phyloP scores from a whole-genome alignment of 1,139 yeast species.

The Pichia cactophila region DNA sequence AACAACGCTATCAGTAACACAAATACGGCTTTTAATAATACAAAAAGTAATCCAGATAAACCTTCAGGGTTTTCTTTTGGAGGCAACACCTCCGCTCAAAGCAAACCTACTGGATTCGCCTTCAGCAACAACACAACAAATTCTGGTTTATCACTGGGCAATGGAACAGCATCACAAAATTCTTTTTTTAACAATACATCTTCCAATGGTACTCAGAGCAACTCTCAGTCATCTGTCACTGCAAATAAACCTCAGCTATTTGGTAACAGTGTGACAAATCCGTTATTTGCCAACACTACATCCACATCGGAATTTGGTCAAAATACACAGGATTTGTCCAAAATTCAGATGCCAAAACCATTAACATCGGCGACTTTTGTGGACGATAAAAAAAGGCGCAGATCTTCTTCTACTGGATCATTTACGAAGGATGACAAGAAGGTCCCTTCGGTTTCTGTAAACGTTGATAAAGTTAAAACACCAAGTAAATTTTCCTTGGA shows the following conservation, averaged over 20 bases:
- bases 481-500: conserved; percentile 20
- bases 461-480: conserved; percentile 20
- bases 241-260: conserved; percentile 23
- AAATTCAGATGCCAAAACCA: conserved; percentile 25
- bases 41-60: not conserved
- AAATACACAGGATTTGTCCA: conserved; percentile 2
- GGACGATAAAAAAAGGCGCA: conserved; percentile 18
- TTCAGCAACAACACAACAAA: conserved; percentile 8
- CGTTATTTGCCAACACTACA: conserved; percentile 6
- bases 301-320: conserved; percentile 10
- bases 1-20: conserved; percentile 2
- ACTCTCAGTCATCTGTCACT: conserved; percentile 7
- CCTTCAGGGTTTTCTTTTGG: conserved; percentile 13
- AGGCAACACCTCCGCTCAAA: not conserved
- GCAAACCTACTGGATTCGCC: conserved; percentile 7
- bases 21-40: conserved; percentile 11
- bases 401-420: conserved; percentile 17
- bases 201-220: not conserved
- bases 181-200: not conserved
- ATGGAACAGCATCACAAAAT: not conserved
- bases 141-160: not conserved
- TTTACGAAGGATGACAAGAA: conserved; percentile 3
- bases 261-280: conserved; percentile 21
- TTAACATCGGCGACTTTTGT: conserved; percentile 19
- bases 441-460: conserved; percentile 19